These are phyloP conservation scores for Pichia heedii DNA, from an alignment of 805 yeast species.

Conservation along the genomic window DNA sequence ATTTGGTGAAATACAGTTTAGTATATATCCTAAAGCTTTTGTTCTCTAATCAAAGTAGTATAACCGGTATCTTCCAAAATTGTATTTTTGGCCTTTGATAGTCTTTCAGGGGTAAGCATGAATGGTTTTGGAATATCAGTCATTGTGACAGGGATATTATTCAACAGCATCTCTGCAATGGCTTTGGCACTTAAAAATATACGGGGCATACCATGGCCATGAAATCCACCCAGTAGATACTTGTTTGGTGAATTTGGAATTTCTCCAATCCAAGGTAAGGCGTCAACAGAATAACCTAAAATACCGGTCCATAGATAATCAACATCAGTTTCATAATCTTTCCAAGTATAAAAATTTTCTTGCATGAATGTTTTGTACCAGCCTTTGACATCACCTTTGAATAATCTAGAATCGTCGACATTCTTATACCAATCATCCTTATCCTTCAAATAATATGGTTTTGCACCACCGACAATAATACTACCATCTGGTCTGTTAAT, in stretches of 20 bases:
- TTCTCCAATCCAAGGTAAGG: constrained; percentile 37
- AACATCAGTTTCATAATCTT: constrained; percentile 18
- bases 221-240: constrained; percentile 36
- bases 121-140: constrained; percentile 14
- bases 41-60: background rate
- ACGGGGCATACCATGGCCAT: constrained; percentile 47
- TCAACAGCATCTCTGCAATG: constrained; percentile 21
- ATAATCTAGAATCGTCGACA: constrained; percentile 29
- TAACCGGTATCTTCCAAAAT: constrained; percentile 8
- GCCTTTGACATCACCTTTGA: constrained; percentile 14
- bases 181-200: constrained; percentile 32
- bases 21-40: background rate
- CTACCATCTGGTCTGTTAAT: constrained; percentile 30
- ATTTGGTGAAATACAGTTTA: too few relatives aligned
- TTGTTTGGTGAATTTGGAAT: constrained; percentile 23
- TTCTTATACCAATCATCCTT: constrained; percentile 13
- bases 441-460: constrained; percentile 4
- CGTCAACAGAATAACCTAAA: constrained; percentile 36
- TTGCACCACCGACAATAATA: constrained; percentile 29
- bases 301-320: constrained; percentile 37
- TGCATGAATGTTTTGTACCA: constrained; percentile 26
- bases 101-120: constrained; percentile 15
- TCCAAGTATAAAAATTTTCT: constrained; percentile 19
- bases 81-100: constrained; percentile 10
- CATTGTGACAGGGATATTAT: background rate